Percentiles rank a stretch among this genome's conserved stretches.
phyloP scores from a whole-genome alignment of 495 filamentous ascomycete species.

The Aspergillus affinis region DNA sequence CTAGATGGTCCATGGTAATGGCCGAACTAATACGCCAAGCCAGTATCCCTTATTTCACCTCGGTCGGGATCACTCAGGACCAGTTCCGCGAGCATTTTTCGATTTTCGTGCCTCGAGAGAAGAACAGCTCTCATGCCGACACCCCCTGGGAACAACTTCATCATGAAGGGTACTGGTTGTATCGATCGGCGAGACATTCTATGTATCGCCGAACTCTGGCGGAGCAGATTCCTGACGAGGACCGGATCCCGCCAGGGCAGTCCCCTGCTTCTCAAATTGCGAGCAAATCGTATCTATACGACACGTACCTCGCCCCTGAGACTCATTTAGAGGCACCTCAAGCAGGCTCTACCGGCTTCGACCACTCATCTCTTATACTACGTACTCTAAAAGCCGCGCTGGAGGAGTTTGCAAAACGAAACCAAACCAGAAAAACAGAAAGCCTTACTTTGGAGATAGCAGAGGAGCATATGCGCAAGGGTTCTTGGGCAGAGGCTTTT shows the following conservation, averaged over 20 bases:
- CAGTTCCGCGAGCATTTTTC: constrained; percentile 26
- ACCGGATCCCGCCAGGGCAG: constrained; percentile 63
- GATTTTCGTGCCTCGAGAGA: constrained; percentile 66
- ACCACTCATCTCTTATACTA: constrained; percentile 65
- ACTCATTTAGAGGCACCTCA: constrained; percentile 70
- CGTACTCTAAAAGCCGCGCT: constrained; percentile 59
- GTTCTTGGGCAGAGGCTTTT: constrained; percentile 65
- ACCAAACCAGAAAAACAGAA: constrained; percentile 64
- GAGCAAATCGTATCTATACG: constrained; percentile 69
- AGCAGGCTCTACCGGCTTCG: constrained; percentile 49
- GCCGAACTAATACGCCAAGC: constrained; percentile 70
- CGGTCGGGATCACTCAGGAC: constrained; percentile 20
- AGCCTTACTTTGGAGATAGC: constrained; percentile 68
- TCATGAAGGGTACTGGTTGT: constrained; percentile 86
- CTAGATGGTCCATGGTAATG: constrained; percentile 80
- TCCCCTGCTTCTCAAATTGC: constrained; percentile 68
- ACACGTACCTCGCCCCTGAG: constrained; percentile 80
- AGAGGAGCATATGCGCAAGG: constrained; percentile 61
- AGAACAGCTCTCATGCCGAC: constrained; percentile 61
- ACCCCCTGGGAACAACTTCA: constrained; percentile 79
- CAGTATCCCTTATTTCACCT: constrained; percentile 42
- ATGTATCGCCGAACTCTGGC: constrained; percentile 61
- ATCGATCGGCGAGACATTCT: constrained; percentile 65
- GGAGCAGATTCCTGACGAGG: constrained; percentile 68
- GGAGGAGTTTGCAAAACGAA: constrained; percentile 60